Evolutionary conservation across 176 grass and related monocot genomes (phyloP), one percentile per base, ranked within the genome.

Genomic region (Aegilops longissima): DNA sequence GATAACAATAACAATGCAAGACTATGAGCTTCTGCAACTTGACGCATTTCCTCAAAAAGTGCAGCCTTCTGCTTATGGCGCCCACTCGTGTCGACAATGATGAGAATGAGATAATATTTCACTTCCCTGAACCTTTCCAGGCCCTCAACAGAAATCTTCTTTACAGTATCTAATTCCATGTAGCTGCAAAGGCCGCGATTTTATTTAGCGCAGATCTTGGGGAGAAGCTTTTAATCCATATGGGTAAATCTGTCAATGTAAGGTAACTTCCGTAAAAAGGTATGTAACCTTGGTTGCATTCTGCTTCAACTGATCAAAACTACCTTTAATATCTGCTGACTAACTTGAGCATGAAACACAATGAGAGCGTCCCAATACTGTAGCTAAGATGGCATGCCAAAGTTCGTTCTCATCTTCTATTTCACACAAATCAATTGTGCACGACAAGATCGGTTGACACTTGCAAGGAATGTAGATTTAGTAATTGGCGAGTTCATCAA

Each of bases 11-110:
- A 30, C 40, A 8, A 44, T 85, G 31, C 4, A 8, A 5, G 47
- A 61, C 16, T 20, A 33, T 62, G 77, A 82, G 93, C 90, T 87
- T 90, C 83, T 62, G 93, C 90, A 12, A 95, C 90, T 90, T 93
- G 86, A 51, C 93, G 83, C 90, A 95, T 92, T 87, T 95, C 93
- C 84, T 95, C 88, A 45, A 95, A 91, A 5, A 95, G 76, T n/a
- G 90, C 90, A 62, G 93, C 88, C 70, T 92, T 88, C 25, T 92
- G 93, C 74, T 85, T 95, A 75, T 44, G 42, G 42, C 10, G 42
- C 42, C 42, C 42, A 44, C 42, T 44, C 42, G 2, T 44, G 42
- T 44, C 10, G 9, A 44, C 42, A 42, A 10, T 42, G 39, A 42
- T 42, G 39, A 42, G 39, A 42, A 42, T 42, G 39, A 42, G 39